phyloP scores from a whole-genome alignment of 2,329 filamentous ascomycete genomes.

The Arthrobotrys entomopaga region DNA sequence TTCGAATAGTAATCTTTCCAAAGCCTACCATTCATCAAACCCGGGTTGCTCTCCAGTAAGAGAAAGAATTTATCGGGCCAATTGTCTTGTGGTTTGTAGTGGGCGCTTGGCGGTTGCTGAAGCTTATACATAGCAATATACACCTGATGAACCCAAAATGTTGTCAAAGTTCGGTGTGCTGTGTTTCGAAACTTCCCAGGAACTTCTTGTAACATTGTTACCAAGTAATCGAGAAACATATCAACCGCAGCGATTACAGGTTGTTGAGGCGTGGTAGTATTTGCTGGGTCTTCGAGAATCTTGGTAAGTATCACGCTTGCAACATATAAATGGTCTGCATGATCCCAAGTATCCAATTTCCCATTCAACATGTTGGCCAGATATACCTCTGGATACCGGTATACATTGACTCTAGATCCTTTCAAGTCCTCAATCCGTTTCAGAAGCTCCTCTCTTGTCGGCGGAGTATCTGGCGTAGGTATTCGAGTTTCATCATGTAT shows the following conservation, averaged over 20 bases:
- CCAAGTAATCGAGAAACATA: conserved; percentile 60
- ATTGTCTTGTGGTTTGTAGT: background rate
- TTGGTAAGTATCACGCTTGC: conserved; percentile 61
- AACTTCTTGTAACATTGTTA: conserved; percentile 56
- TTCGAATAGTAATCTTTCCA: conserved; percentile 61
- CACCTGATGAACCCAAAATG: conserved; percentile 62
- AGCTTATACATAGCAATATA: conserved; percentile 60
- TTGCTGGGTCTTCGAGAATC: conserved; percentile 55
- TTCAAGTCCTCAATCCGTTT: conserved; percentile 18
- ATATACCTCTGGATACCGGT: conserved; percentile 56
- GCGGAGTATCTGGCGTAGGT: conserved; percentile 14
- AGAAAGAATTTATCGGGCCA: conserved; percentile 56
- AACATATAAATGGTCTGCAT: conserved; percentile 61
- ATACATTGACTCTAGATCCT: conserved; percentile 13
- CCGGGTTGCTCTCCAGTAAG: conserved; percentile 58
- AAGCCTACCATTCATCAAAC: conserved; percentile 60
- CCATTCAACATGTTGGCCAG: conserved; percentile 59
- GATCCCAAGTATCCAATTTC: conserved; percentile 60
- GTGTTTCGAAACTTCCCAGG: conserved; percentile 61
- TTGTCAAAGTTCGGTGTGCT: conserved; percentile 60
- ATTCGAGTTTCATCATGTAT: conserved; percentile 7
- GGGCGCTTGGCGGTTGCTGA: conserved; percentile 42
- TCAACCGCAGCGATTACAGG: conserved; percentile 60
- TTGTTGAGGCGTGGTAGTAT: conserved; percentile 44
- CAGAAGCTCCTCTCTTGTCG: conserved; percentile 23